Evolutionary conservation across 495 filamentous ascomycete genomes (phyloP), one percentile per base, ranked within the genome.

Genomic region (Echria macrotheca): DNA sequence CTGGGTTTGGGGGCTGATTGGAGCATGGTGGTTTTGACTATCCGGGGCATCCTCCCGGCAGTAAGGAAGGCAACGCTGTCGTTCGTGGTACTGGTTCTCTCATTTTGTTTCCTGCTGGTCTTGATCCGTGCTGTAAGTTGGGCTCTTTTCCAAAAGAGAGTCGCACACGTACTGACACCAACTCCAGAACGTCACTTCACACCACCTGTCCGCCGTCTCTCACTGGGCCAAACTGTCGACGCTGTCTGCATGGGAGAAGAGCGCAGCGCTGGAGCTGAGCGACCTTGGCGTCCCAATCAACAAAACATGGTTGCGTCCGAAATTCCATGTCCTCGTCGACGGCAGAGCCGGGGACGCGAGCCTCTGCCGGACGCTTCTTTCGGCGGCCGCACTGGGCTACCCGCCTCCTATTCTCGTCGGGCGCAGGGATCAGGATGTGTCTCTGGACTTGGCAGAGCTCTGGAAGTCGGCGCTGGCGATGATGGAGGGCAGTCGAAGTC

Each of bases 351-450:
- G 25, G 21, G 11, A 26, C 10, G 17, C 23, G 17, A 19, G 36
- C n/a, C 37, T 53, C 5, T 53, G 50, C 38, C 33, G 19, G 29
- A 37, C 44, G 8, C 37, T 53, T 2, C 28, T 48, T 19, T 53
- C 50, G 21, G 44, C 44, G 12, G 36, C 43, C 7, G 22, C 45
- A 10, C 50, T 47, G 15, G 50, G 50, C 15, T 48, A 53, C 23
- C 50, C 50, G 28, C 50, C 50, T 25, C 50, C 50, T 0, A 39
- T 53, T 4, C 25, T 53, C 10, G 28, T 53, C 5, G 44, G 44
- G 19, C 44, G 48, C 31, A 19, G 15, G 9, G 31, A 26, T 12
- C 28, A 29, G 32, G 15, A 33, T n/a, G 25, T 40, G 7, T 18
- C 37, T 11, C 10, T 33, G 26, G 44, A 14, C 26, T 5, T 18